Evolutionary conservation across 1,139 yeast species (phyloP).

Genomic region (Hansenula anomala): DNA sequence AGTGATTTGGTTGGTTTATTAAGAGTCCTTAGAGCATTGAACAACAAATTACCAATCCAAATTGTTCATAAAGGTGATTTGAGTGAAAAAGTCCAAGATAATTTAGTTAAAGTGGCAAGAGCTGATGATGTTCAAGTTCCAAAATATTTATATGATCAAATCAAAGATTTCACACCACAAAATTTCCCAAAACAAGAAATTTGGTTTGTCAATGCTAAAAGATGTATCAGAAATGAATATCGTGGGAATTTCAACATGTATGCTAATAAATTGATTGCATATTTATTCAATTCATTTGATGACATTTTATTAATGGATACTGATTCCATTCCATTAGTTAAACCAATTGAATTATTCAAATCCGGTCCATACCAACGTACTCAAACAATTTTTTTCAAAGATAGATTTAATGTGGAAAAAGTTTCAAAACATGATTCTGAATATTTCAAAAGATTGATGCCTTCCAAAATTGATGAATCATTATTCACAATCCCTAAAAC

Average conservation of each 20-base stretch:
- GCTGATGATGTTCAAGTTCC: constrained; percentile 20
- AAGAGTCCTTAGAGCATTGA: constrained; percentile 43
- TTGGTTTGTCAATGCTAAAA: constrained; percentile 41
- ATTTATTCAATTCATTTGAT: constrained; percentile 43
- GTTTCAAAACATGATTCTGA: constrained; percentile 31
- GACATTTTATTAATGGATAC: constrained; percentile 48
- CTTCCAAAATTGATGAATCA: constrained; percentile 32
- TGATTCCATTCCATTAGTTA: constrained; percentile 46
- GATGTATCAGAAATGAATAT: constrained; percentile 26
- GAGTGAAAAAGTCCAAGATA: constrained; percentile 24
- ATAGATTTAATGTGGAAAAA: constrained; percentile 34
- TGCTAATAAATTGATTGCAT: constrained; percentile 44
- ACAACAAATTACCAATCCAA: constrained; percentile 49
- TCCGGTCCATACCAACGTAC: constrained; percentile 32
- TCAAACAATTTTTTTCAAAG: constrained; percentile 26
- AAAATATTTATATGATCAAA: constrained; percentile 12
- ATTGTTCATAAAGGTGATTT: constrained; percentile 45
- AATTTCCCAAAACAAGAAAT: constrained; percentile 44
- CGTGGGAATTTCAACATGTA: constrained; percentile 35
- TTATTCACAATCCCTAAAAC: constrained; percentile 32
- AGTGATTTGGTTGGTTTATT: constrained; percentile 42
- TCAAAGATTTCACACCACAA: constrained; percentile 20
- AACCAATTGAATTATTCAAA: constrained; percentile 35
- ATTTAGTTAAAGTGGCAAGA: constrained; percentile 27
- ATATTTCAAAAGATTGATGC: constrained; percentile 35